Base-by-base conservation (phyloP, 106 monocot species). In the Dendrobium officinale region DNA sequence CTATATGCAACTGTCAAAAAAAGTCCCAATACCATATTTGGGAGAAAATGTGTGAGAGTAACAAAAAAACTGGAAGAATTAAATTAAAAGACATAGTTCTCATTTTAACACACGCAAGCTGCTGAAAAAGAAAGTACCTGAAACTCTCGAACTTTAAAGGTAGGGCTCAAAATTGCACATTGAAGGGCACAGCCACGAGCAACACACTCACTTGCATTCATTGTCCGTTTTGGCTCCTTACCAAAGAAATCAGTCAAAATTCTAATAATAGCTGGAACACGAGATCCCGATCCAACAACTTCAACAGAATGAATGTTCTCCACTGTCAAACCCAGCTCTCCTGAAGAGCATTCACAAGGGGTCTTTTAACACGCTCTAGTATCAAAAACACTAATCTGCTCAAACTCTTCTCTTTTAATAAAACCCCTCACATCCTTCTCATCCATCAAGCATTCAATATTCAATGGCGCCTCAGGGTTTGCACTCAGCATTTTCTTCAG, bases 161-260 rank as follows among this genome's bases (percentile, higher is more conserved):
- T 86, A 22, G 90, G 90, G 64, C 88, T 91, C 18, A 91, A 84
- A 44, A 87, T 87, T 11, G 91, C 88, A 83, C 88, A 85, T 79
- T 91, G 86, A 37, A 91, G 88, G 40, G 91, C 91, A 79, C 86
- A 88, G 13, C 91, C 91, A 59, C 87, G 86, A 31, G 91, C 86
- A 81, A 91, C 88, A 82, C 91, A 91, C 49, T 91, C 91, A 67
- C 88, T 91, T 0, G 91, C 88, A 79, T 91, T 91, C 85, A 89
- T 74, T 4, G 91, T 91, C 9, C 88, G 84, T 17, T 81, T 83
- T 19, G 88, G 91, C 76, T 91, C 88, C 83, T 85, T 88, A 37
- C 79, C 81, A 47, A 89, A 91, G 56, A 88, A 83, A 24, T 89
- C 87, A 0, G 86, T 84, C 75, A 91, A 37, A 73, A 85, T 83